These are phyloP conservation scores for Neospermospora avenae DNA, from an alignment of 2,329 filamentous ascomycete genomes.

Conservation along the genomic window DNA sequence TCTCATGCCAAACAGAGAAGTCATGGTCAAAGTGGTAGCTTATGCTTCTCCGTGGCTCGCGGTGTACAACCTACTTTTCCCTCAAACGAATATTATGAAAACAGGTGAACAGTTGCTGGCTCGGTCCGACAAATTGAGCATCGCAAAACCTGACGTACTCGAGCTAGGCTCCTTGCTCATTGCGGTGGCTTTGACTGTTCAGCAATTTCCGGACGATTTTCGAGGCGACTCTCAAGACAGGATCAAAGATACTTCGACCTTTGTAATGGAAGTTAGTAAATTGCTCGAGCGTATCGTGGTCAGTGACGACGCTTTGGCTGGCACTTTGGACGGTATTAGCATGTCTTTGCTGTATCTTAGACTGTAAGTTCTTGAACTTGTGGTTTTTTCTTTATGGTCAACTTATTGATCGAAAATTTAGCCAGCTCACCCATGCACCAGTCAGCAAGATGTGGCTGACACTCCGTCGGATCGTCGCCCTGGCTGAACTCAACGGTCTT, in stretches of 20 bases:
- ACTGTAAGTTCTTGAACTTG: slow-evolving; percentile 4
- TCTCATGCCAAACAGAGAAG: slow-evolving; percentile 3
- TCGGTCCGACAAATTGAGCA: neutral
- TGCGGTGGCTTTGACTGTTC: slow-evolving; percentile 6
- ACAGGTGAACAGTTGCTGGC: slow-evolving; percentile 2
- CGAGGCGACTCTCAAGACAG: neutral
- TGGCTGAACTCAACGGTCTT: slow-evolving; percentile 10
- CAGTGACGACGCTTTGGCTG: slow-evolving; percentile 5
- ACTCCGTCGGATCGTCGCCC: slow-evolving; percentile 5
- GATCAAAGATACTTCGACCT: neutral
- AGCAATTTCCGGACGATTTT: slow-evolving; percentile 8
- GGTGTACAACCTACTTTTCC: slow-evolving; percentile 7
- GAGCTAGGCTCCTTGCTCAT: slow-evolving; percentile 1
- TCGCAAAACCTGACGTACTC: neutral
- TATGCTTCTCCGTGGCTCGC: slow-evolving; percentile 5
- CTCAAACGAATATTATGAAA: neutral
- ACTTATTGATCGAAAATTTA: too few species aligned
- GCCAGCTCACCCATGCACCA: slow-evolving; percentile 1
- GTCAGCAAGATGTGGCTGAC: slow-evolving; percentile 8
- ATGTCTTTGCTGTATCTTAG: slow-evolving; percentile 4
- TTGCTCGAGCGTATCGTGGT: slow-evolving; percentile 6
- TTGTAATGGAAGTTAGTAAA: slow-evolving; percentile 8
- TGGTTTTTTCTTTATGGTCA: too few species aligned
- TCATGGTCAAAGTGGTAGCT: neutral
- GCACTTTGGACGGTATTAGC: slow-evolving; percentile 9